Evolutionary conservation across 164 flowering plant genomes (phyloP), one percentile per base, ranked within the genome.

Genomic region (Liquidambar formosana): DNA sequence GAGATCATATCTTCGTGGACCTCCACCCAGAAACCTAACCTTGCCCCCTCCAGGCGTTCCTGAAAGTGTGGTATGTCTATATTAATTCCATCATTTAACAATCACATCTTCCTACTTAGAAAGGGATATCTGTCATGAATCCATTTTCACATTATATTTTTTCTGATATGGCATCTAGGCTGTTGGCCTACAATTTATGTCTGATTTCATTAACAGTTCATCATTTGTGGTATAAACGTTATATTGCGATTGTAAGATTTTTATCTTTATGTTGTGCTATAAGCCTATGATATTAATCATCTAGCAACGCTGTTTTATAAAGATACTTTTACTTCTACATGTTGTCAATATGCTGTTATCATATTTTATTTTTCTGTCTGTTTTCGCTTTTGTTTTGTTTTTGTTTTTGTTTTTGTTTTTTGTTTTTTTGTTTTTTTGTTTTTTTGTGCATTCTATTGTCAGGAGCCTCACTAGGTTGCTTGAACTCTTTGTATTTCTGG

Each of bases 1-100:
- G 73, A 85, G 99, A 80, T 85, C 97, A 21, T 74, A 82, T 77
- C 78, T 85, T 41, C 72, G 78, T 57, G 86, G 86, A 52, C 93
- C 94, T 74, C 92, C 90, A 10, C 94, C 96, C 11, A 86, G 67
- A 72, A 90, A 96, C 69, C 79, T 86, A 4, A 25, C 97, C 3
- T 52, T 96, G 77, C 99, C 99, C 11, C 99, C 99, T 73, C 90
- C 91, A 2, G 92, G 94, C 26, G 99, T 93, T 74, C 99, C 98
- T 65, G 97, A 96, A 85, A 96, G 97, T 85, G 98, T 95, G 96
- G 99, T 95, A 91, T 72, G 94, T 67, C 15, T 46, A 52, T 46
- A n/a, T 5, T 26, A 46, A 21, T 54, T 44, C 56, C n/a, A 22
- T 61, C 21, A 49, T 38, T 45, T 48, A 26, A 59, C 52, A 19